Conservation (phyloP, 257 asterid genomes). For the Cynanchum wilfordii region DNA sequence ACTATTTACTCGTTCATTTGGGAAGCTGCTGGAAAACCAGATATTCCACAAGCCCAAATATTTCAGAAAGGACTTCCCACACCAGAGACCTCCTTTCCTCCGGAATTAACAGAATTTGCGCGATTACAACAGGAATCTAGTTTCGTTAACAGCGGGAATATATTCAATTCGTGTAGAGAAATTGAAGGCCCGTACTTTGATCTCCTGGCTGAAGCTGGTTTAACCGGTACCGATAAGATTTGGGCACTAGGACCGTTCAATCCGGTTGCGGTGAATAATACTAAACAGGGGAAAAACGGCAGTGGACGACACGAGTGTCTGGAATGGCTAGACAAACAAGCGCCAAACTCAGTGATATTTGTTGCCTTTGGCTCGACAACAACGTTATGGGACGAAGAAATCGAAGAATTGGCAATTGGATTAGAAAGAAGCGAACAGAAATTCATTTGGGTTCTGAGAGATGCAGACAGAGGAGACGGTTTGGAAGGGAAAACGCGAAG, state of each 20-base stretch:
- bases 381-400: slow-evolving; percentile 19
- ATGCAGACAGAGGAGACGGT: slow-evolving; percentile 15
- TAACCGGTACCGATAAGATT: slow-evolving; percentile 18
- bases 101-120: background rate
- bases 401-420: slow-evolving; percentile 22
- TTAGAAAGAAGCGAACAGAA: slow-evolving; percentile 22
- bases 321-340: slow-evolving; percentile 29
- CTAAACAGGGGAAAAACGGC: slow-evolving; percentile 1
- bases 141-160: slow-evolving; percentile 9
- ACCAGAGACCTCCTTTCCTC: background rate
- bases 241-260: slow-evolving; percentile 35
- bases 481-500: no score
- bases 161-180: slow-evolving; percentile 22
- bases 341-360: slow-evolving; percentile 22
- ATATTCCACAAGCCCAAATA: slow-evolving; percentile 5
- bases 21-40: slow-evolving; percentile 17
- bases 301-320: slow-evolving; percentile 3
- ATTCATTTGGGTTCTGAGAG: slow-evolving; percentile 29
- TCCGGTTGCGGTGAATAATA: slow-evolving; percentile 1
- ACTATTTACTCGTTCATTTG: background rate
- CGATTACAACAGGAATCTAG: background rate
- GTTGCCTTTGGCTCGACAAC: slow-evolving; percentile 26
- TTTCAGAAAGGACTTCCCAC: slow-evolving; percentile 14
- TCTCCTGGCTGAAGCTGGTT: slow-evolving; percentile 7
- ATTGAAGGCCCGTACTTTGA: slow-evolving; percentile 25